Evolutionary conservation across 169 alveolate species (phyloP), one percentile per base, ranked within the genome.

Genomic region (Besnoitia besnoiti): DNA sequence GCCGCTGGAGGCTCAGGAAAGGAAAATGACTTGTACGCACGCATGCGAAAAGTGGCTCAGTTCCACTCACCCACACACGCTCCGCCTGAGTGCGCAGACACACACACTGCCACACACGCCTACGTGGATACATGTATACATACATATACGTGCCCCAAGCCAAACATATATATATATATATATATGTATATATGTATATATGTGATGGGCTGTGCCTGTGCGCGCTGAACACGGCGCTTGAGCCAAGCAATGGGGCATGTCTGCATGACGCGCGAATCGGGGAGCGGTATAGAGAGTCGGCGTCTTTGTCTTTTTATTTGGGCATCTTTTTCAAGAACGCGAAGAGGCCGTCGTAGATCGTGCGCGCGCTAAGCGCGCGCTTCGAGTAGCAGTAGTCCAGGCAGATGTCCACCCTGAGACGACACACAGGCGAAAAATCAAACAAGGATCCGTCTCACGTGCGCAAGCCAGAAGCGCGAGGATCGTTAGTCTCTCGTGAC

Each of bases 341-440:
- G 47, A 77, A 77, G 59, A 77, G 55, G 8, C 87, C 59, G 55
- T 77, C 87, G 35, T 77, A 77, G 42, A 77, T n/a, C 35, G 87
- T 30, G 1, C 16, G 87, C 30, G 59, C 49, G 40, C 21, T 12
- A 8, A 77, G 8, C 10, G 87, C 87, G 61, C 87, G 49, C 35
- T 77, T 77, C 21, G 87, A 19, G 87, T 77, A 77, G 87, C 87
- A 77, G 87, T 77, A 77, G 35, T 77, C 87, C 8, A 77, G 59
- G 37, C 87, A 77, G 40, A 77, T 77, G 33, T 77, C 87, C 16
- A 39, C 59, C 87, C 87, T 77, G 47, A 7, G 50, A 35, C 8
- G 27, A 39, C 61, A 42, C 37, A 73, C 5, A 37, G n/a, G 24
- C 3, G 44, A 39, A 73, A 73, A 73, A 73, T 0, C 47, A 73